Base-by-base conservation (phyloP, 192 early-diverging fungal genomes). In the Phycomyces nitens region DNA sequence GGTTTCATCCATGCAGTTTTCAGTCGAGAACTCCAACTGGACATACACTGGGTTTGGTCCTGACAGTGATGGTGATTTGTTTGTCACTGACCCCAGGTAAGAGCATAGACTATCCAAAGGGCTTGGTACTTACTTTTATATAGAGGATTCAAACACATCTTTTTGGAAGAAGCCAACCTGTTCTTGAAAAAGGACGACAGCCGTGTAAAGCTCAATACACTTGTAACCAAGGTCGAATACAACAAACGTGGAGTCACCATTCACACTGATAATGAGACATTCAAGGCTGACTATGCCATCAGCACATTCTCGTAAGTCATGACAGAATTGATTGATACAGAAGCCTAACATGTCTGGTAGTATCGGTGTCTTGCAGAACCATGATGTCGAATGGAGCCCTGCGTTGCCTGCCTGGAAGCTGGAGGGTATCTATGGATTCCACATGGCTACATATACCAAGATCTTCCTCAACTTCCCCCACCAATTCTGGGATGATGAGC, bases 221-320 rank as follows among this genome's bases (percentile, higher is more conserved):
- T 38, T 3, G 68, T 77, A 1, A 70, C 54, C 16, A 66, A 61
- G 7, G 42, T 77, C 12, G 57, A 64, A 22, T 70, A 70, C 9
- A 57, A 20, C 20, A 42, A 74, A 9, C 23, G 56, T 0, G 60
- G 57, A 10, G 75, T 77, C 3, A 73, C 63, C 3, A 27, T 77
- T 6, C 40, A 62, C 18, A 70, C 75, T n/a, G 51, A 70, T 11
- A 68, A 66, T 7, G 50, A 60, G 16, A 74, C 38, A 5, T 55
- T 74, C 39, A 34, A 67, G 18, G 75, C 75, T 5, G 75, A 77
- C n/a, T 77, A 77, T 62, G 75, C 73, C 9, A 70, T 77, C 34
- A 44, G 53, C 24, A 77, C 75, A 10, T 75, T 77, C 18, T 73
- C 75, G 39, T 72, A 72, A 62, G 65, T 44, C n/a, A 14, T 16